A percentile compares a stretch with the other conserved stretches of the same genome.
Evolutionary conservation across 305 asterid species (phyloP).

Genomic region (Solanum aculeatissimum): DNA sequence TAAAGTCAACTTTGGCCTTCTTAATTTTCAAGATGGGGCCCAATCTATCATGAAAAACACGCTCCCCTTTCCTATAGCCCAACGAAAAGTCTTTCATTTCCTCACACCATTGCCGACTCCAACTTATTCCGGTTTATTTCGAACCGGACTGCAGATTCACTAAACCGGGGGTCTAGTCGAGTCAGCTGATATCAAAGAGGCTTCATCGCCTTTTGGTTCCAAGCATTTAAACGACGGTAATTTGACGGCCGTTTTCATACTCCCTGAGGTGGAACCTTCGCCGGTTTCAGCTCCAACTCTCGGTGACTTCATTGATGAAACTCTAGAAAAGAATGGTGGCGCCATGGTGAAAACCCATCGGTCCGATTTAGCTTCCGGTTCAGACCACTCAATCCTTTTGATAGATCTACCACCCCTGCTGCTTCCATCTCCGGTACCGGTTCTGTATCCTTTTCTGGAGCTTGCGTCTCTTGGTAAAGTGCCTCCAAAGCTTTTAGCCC

Average conservation of each 20-base stretch:
- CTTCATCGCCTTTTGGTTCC: slow-evolving; percentile 30
- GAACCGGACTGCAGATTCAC: background rate
- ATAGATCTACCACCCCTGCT: slow-evolving; percentile 11
- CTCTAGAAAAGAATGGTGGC: slow-evolving; percentile 16
- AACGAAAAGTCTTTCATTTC: background rate
- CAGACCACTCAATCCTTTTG: slow-evolving; percentile 6
- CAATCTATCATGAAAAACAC: background rate
- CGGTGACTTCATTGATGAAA: slow-evolving; percentile 18
- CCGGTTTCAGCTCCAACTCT: slow-evolving; percentile 6
- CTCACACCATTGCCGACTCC: background rate
- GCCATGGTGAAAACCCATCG: slow-evolving; percentile 16
- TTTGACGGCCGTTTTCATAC: slow-evolving; percentile 1
- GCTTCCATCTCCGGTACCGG: slow-evolving; percentile 18
- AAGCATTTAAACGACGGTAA: slow-evolving; percentile 25
- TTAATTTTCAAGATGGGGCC: background rate
- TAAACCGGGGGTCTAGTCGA: slow-evolving; percentile 23
- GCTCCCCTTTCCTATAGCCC: background rate
- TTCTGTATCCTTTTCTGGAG: slow-evolving; percentile 11
- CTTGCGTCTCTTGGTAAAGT: slow-evolving; percentile 14
- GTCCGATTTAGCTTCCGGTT: slow-evolving; percentile 15
- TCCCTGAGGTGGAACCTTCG: slow-evolving; percentile 16
- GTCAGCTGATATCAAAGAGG: slow-evolving; percentile 8
- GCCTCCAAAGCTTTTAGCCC: slow-evolving; percentile 9
- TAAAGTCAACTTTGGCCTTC: background rate
- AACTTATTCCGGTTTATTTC: background rate